These are phyloP conservation scores for Chalciporus piperatus DNA, from an alignment of 768 basidiomycete genomes.

Conservation along the genomic window DNA sequence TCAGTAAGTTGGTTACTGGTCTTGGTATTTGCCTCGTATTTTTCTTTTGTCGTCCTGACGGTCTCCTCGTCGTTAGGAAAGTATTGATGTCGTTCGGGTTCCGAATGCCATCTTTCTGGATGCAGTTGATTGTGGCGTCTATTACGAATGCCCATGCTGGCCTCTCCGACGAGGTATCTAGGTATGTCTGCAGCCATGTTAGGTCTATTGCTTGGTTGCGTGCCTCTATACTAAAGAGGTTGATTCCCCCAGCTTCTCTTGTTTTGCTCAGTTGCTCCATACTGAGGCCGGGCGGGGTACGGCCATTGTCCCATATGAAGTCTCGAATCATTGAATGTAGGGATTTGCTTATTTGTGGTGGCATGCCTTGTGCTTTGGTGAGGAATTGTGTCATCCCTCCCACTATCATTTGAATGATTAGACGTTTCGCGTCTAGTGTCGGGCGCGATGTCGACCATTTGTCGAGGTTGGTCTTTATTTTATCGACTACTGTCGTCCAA, in stretches of 20 bases:
- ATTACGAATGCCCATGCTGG: constrained; percentile 1
- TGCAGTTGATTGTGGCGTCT: neutral
- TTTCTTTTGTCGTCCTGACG: neutral
- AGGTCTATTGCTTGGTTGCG: no score
- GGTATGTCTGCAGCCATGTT: no score
- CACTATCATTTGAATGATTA: constrained; percentile 13
- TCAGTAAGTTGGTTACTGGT: rapidly evolving
- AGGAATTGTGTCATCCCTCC: constrained; percentile 32
- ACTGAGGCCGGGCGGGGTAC: no score
- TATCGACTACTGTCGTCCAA: constrained; percentile 17
- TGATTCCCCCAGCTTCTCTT: no score
- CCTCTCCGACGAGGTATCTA: neutral
- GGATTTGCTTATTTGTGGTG: no score
- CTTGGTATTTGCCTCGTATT: neutral
- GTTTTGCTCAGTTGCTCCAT: no score
- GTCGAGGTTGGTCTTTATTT: constrained; percentile 9
- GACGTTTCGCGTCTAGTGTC: constrained; percentile 9
- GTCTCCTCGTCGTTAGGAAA: neutral
- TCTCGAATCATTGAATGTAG: no score
- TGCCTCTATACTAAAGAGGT: no score
- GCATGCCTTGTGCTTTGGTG: constrained; percentile 20
- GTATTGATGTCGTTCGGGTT: neutral
- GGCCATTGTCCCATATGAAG: no score
- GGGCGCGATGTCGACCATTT: constrained; percentile 15
- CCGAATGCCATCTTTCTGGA: neutral